These are phyloP conservation scores for Fusarium tjaetaba DNA, from an alignment of 2,329 filamentous ascomycete genomes.

Conservation along the genomic window DNA sequence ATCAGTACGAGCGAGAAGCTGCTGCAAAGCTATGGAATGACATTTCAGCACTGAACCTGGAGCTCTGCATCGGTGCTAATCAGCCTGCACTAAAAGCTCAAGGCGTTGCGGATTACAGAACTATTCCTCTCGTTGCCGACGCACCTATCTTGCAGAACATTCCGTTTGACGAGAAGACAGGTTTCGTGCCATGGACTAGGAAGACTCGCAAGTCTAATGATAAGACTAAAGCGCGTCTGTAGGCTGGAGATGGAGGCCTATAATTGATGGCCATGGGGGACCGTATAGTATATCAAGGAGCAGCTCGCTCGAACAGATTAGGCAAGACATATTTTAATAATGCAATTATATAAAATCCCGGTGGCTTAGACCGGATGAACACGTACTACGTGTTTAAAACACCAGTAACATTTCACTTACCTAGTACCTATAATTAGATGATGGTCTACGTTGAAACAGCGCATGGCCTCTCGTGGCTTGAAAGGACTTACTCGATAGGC, in stretches of 20 bases:
- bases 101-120: not conserved
- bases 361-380: not conserved
- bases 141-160: conserved; percentile 4
- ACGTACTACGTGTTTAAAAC: not conserved
- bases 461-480: not conserved
- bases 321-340: not conserved
- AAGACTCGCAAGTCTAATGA: not conserved
- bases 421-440: not conserved
- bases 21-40: conserved; percentile 16
- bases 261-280: not conserved
- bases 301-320: fast-evolving
- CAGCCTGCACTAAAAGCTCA: conserved; percentile 9
- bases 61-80: conserved; percentile 4
- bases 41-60: not conserved
- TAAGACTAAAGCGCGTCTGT: not conserved
- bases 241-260: fast-evolving
- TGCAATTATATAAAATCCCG: fast-evolving
- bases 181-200: conserved; percentile 1
- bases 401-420: fast-evolving
- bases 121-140: conserved; percentile 4
- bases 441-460: fast-evolving
- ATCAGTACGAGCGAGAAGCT: conserved; percentile 12
- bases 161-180: not conserved
- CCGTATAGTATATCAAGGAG: not conserved
- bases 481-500: not conserved